Evolutionary conservation across 1,284 basidiomycete species (phyloP).

Genomic region (Cryptococcus sp.): DNA sequence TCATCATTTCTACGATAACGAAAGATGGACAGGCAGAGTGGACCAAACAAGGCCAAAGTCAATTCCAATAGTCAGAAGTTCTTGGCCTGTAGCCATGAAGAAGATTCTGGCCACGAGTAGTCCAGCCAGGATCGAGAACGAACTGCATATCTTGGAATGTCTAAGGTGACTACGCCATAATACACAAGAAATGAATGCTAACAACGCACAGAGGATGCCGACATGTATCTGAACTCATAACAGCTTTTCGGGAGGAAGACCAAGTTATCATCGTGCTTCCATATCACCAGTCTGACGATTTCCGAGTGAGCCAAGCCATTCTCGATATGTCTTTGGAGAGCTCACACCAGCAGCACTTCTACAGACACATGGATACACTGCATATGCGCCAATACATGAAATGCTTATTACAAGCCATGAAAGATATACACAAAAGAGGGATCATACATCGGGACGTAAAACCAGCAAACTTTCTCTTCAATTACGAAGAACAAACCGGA

Average conservation of each 20-base stretch:
- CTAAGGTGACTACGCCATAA: conserved; percentile 40
- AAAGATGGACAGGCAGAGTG: conserved; percentile 61
- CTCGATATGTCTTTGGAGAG: background rate
- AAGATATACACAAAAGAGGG: conserved; percentile 79
- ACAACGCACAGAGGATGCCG: conserved; percentile 59
- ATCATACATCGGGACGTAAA: conserved; percentile 98
- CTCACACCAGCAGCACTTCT: conserved; percentile 38
- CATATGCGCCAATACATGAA: conserved; percentile 79
- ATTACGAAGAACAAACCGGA: conserved; percentile 75
- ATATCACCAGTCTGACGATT: conserved; percentile 87
- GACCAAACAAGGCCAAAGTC: background rate
- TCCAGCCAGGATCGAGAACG: conserved; percentile 87
- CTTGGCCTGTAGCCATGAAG: conserved; percentile 85
- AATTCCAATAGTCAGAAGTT: background rate
- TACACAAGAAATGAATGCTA: conserved; percentile 14
- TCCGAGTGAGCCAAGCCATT: conserved; percentile 60
- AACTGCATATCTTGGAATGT: conserved; percentile 87
- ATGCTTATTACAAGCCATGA: conserved; percentile 83
- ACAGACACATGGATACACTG: conserved; percentile 41
- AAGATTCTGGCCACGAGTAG: conserved; percentile 95
- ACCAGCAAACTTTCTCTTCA: conserved; percentile 95
- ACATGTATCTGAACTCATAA: conserved; percentile 86
- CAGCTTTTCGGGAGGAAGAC: conserved; percentile 85
- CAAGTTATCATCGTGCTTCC: conserved; percentile 95
- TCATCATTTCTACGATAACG: conserved; percentile 73